Evolutionary conservation across 2,329 filamentous ascomycete species (phyloP), one percentile per base, ranked within the genome.

Genomic region (Harringtonia aguacate): DNA sequence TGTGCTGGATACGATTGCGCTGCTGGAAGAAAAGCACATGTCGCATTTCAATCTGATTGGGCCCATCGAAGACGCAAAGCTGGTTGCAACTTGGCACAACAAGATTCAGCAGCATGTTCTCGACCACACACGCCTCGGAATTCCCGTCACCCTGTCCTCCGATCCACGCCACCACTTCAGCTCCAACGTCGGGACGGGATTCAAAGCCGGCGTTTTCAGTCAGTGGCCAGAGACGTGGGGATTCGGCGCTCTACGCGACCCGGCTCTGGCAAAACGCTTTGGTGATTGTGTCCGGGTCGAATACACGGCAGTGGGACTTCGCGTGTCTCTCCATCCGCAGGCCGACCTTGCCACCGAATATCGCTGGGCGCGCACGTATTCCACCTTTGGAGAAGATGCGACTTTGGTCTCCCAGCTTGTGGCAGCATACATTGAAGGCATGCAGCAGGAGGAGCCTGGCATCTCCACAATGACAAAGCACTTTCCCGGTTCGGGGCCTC

Each of bases 141-240:
- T 72, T 24, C 70, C 69, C 0, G 56, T 72, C 21, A 70, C 68
- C 0, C 51, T 72, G 3, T 70, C 68, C 2, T 62, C 68, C 0
- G 70, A 73, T 29, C 70, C 63, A 66, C 38, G 43, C 14, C 34
- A 45, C 29, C 43, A 45, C 28, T 45, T 45, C 29, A 22, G 17
- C 10, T 20, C 20, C 38, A 64, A 66, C 29, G 48, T 65, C 2
- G 69, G 63, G 3, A 69, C 64, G 4, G 65, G 62, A 0, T 66
- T 68, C 48, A 53, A 55, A 0, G 66, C 68, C 0, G 66, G 62
- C 0, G 57, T 55, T 0, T 67, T 75, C 48, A 70, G 67, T 0
- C 64, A 70, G 43, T 75, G 72, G 70, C 72, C 72, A 0, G 69
- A 73, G 45, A 64, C 64, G 0, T 52, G 73, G 8, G 72, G 72